Conservation (phyloP, 306 rosid species). For the Astragalus glycyphyllos region DNA sequence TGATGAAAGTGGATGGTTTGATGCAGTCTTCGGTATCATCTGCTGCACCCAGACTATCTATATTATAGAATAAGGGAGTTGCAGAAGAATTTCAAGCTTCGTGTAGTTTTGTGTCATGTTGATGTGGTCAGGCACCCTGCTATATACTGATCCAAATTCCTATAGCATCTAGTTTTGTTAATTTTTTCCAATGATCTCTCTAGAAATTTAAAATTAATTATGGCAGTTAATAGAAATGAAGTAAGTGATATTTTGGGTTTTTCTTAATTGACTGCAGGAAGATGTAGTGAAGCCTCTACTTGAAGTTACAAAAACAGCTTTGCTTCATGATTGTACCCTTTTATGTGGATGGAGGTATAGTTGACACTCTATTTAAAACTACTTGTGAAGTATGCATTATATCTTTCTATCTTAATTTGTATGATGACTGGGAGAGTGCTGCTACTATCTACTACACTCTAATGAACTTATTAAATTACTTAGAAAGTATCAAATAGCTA, state of each 20-base stretch:
- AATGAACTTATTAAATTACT: conserved; percentile 13
- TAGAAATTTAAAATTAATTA: conserved; percentile 14
- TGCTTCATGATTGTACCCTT: conserved; percentile 94
- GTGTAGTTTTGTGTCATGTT: conserved; percentile 85
- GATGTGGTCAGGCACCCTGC: conserved; percentile 74
- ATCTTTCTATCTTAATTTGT: conserved; percentile 13
- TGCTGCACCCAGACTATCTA: conserved; percentile 92
- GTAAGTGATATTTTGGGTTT: conserved; percentile 25
- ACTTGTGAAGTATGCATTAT: conserved; percentile 17
- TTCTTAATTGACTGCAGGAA: conserved; percentile 66
- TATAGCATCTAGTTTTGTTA: conserved; percentile 16
- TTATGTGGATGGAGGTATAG: conserved; percentile 93
- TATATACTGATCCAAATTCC: conserved; percentile 18
- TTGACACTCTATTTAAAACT: conserved; percentile 36
- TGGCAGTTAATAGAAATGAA: conserved; percentile 8
- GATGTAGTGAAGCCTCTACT: conserved; percentile 92
- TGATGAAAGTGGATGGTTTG: conserved; percentile 40
- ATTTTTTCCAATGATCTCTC: conserved; percentile 17
- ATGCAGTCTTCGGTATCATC: conserved; percentile 98
- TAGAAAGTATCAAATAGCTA: conserved; percentile 14
- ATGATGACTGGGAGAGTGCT: conserved; percentile 22
- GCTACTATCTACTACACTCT: conserved; percentile 17
- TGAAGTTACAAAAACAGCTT: conserved; percentile 95
- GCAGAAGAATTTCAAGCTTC: conserved; percentile 93
- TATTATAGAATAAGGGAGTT: conserved; percentile 91